These are phyloP conservation scores for Globisporangium paroecandrum DNA, from an alignment of 352 stramenopile species.

Conservation along the genomic window DNA sequence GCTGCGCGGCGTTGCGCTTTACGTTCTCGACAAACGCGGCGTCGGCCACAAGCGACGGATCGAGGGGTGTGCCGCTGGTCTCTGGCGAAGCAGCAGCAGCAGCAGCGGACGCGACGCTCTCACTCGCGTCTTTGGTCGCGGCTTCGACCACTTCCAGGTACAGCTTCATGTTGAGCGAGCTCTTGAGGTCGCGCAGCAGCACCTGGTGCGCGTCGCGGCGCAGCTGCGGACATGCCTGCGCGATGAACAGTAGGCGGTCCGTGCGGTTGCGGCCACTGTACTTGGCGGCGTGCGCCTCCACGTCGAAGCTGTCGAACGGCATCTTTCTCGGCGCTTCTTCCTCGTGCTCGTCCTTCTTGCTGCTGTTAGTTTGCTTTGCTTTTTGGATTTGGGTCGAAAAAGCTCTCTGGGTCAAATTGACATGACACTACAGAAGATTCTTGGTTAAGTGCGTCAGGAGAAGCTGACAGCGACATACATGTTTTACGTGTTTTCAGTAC, in stretches of 20 bases:
- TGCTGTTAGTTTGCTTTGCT: conserved; percentile 9
- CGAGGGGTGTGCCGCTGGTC: conserved; percentile 14
- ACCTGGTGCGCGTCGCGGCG: conserved; percentile 45
- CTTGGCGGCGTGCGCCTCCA: conserved; percentile 80
- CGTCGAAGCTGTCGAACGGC: conserved; percentile 63
- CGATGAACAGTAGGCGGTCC: conserved; percentile 72
- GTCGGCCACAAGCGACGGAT: conserved; percentile 31
- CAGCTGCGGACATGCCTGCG: conserved; percentile 38
- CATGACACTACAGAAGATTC: not conserved
- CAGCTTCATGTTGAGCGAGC: conserved; percentile 63
- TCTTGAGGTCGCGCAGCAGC: conserved; percentile 61
- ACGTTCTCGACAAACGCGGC: conserved; percentile 56
- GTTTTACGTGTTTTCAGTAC: too few species aligned
- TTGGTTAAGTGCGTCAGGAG: not conserved
- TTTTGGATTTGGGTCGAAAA: conserved; percentile 5
- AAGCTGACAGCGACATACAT: not conserved
- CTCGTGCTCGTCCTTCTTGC: conserved; percentile 18
- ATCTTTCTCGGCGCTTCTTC: not conserved
- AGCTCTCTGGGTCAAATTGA: not conserved
- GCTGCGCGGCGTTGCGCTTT: conserved; percentile 54
- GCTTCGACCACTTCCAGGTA: conserved; percentile 58
- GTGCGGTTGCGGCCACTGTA: conserved; percentile 80
- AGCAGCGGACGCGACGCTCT: not conserved
- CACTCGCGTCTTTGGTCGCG: conserved; percentile 23
- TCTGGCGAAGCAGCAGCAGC: conserved; percentile 19